These are phyloP conservation scores for Beauveria australis DNA, from an alignment of 2,329 filamentous ascomycete genomes.

Conservation along the genomic window DNA sequence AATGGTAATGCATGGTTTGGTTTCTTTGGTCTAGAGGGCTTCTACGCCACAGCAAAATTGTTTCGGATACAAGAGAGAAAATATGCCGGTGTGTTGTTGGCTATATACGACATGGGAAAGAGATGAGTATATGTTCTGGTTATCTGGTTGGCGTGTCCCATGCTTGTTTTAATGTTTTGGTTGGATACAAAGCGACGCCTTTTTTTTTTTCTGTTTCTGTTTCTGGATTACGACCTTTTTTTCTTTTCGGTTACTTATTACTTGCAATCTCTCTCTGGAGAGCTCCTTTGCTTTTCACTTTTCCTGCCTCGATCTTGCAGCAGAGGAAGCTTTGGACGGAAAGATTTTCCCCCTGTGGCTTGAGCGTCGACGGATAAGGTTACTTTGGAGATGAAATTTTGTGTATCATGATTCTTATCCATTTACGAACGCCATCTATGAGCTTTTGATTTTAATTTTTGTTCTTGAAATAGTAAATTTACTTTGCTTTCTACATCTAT, in stretches of 20 bases:
- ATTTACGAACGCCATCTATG: not conserved
- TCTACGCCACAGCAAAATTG: not conserved
- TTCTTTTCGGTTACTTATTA: not conserved
- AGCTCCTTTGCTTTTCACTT: not conserved
- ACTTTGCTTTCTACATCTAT: not conserved
- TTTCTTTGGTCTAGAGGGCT: not conserved
- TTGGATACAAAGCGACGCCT: not conserved
- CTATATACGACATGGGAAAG: not conserved
- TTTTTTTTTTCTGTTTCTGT: not conserved
- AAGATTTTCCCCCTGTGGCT: not conserved
- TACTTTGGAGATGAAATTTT: not conserved
- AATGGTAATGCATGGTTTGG: not conserved
- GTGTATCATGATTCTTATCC: constrained; percentile 10
- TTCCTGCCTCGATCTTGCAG: not conserved
- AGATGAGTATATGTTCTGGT: not conserved
- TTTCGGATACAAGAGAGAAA: not conserved
- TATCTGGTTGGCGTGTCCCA: not conserved
- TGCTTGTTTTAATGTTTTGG: not conserved
- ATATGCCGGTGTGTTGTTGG: not conserved
- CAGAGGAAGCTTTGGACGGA: constrained; percentile 1
- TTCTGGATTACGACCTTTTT: not conserved
- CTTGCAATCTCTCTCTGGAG: not conserved
- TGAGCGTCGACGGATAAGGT: not conserved
- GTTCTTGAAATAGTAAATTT: not conserved
- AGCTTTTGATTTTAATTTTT: not conserved